phyloP scores from a whole-genome alignment of 129 eudicot species.

The Lactuca sativa region DNA sequence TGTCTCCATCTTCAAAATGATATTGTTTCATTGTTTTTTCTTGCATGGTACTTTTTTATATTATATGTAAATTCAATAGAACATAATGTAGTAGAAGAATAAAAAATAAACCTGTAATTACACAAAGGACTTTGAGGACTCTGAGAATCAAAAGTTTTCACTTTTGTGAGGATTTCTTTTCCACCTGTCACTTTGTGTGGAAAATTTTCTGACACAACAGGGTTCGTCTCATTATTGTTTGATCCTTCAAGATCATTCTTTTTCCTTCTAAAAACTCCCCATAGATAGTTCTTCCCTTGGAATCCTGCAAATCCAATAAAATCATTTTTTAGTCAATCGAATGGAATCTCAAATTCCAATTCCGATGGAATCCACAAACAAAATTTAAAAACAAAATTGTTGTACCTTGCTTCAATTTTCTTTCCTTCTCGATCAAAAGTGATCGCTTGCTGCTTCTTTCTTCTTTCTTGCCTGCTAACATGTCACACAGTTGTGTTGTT shows the following conservation, averaged over 20 bases:
- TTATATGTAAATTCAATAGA: background rate
- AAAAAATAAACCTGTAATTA: conserved; percentile 30
- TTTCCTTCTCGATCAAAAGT: no score
- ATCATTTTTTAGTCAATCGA: background rate
- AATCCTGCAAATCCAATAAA: conserved; percentile 23
- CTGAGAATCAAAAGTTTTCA: conserved; percentile 27
- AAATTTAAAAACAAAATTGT: background rate
- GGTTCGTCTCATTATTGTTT: conserved; percentile 10
- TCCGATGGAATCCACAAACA: background rate
- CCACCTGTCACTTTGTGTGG: conserved; percentile 16
- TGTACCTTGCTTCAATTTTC: no score
- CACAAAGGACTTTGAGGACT: conserved; percentile 48
- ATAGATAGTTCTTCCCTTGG: conserved; percentile 32
- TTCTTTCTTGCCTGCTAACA: no score
- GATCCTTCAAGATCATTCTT: conserved; percentile 6
- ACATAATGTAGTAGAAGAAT: background rate
- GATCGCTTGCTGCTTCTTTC: no score
- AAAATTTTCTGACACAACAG: background rate
- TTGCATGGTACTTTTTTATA: no score
- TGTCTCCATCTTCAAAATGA: conserved; percentile 5
- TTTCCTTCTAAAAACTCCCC: conserved; percentile 55
- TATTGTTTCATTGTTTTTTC: background rate
- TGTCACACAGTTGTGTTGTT: no score
- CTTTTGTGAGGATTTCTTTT: background rate
- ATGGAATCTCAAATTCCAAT: background rate